phyloP scores from a whole-genome alignment of 2,329 filamentous ascomycete species.

The Pseudogymnoascus sp. region DNA sequence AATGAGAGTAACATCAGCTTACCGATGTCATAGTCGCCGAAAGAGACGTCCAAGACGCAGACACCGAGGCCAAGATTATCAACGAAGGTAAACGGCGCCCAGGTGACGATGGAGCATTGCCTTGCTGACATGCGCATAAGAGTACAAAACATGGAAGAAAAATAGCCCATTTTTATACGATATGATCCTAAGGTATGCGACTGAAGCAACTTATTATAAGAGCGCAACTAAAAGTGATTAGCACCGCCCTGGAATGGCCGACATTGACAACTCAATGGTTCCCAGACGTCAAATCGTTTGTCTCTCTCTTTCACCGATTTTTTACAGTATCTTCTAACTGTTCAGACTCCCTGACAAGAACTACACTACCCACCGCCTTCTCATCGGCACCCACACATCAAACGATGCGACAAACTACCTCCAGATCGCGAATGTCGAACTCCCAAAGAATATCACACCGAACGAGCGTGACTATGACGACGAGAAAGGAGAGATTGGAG shows the following conservation, averaged over 20 bases:
- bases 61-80: constrained; percentile 76
- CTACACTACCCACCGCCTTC: constrained; percentile 75
- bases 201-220: background rate
- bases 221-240: constrained; percentile 26
- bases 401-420: constrained; percentile 80
- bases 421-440: constrained; percentile 87
- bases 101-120: background rate
- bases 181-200: constrained; percentile 70
- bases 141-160: constrained; percentile 99
- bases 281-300: constrained; percentile 76
- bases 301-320: constrained; percentile 1
- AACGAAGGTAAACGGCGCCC: constrained; percentile 51
- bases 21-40: constrained; percentile 37
- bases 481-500: constrained; percentile 84
- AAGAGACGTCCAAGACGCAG: constrained; percentile 57
- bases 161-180: constrained; percentile 98
- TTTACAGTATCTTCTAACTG: constrained; percentile 5
- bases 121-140: constrained; percentile 35
- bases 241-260: constrained; percentile 92
- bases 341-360: constrained; percentile 68
- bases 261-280: constrained; percentile 98
- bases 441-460: constrained; percentile 68
- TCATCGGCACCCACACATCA: constrained; percentile 92
- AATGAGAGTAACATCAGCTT: constrained; percentile 9
- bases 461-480: constrained; percentile 85